phyloP scores from a whole-genome alignment of 2,329 filamentous ascomycete genomes.

The Monosporascus cannonballus region DNA sequence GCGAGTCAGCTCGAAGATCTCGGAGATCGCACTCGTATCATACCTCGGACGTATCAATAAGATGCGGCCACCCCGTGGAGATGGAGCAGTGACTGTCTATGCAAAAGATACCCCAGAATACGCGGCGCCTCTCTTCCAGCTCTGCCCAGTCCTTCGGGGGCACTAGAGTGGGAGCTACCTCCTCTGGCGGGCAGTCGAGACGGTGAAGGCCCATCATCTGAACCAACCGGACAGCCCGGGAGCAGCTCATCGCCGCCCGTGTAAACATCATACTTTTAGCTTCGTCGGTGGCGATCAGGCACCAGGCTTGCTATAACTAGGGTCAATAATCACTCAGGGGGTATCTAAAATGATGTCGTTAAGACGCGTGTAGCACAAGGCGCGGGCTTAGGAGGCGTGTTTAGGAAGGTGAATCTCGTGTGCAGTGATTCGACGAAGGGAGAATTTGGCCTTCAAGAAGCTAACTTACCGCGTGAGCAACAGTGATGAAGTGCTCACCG shows the following conservation, averaged over 20 bases:
- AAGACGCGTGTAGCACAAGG: too few relatives aligned
- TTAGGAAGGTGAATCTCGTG: background rate
- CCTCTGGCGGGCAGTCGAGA: conserved; percentile 21
- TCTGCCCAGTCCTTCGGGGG: conserved; percentile 78
- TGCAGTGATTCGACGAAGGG: background rate
- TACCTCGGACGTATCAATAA: conserved; percentile 67
- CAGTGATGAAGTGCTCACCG: conserved; percentile 72
- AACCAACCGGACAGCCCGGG: conserved; percentile 61
- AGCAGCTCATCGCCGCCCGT: conserved; percentile 75
- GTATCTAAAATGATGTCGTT: too few relatives aligned
- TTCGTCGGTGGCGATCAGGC: conserved; percentile 68
- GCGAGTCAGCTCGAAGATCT: conserved; percentile 5
- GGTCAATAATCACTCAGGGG: background rate
- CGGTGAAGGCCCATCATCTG: conserved; percentile 75
- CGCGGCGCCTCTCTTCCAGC: conserved; percentile 70
- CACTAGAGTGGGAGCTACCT: conserved; percentile 60
- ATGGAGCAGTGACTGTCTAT: conserved; percentile 81
- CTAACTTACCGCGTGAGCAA: conserved; percentile 55
- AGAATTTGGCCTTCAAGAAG: background rate
- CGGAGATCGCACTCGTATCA: conserved; percentile 4
- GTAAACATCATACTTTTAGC: conserved; percentile 83
- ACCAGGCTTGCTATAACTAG: conserved; percentile 60
- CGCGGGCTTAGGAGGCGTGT: background rate
- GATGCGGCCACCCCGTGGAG: conserved; percentile 84
- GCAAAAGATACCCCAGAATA: conserved; percentile 82